Percentiles rank a stretch among this genome's conserved stretches.
Conservation (phyloP, 2,329 filamentous ascomycete genomes). For the Penicillium olsonii region DNA sequence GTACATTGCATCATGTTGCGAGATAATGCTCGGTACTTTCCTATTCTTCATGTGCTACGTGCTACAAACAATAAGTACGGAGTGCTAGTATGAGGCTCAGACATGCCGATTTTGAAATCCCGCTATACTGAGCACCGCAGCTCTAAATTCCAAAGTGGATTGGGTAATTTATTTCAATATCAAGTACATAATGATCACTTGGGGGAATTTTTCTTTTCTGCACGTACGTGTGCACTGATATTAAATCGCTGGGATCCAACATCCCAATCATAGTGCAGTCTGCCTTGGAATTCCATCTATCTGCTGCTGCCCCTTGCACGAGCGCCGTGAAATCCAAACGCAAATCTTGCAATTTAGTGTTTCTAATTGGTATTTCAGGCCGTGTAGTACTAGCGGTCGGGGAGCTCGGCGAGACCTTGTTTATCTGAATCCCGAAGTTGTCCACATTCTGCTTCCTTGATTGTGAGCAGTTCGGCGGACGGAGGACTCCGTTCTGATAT, state of each 20-base stretch:
- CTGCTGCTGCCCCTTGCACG: slow-evolving; percentile 20
- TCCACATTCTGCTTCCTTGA: not conserved
- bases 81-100: not conserved
- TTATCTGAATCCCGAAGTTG: too few relatives aligned
- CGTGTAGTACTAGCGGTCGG: slow-evolving; percentile 9
- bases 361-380: slow-evolving; percentile 2
- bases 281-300: not conserved
- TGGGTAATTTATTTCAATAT: not conserved
- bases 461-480: not conserved
- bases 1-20: not conserved
- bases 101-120: not conserved
- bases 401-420: not conserved
- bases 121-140: not conserved
- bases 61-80: too few relatives aligned
- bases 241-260: slow-evolving; percentile 1
- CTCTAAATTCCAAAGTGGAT: not conserved
- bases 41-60: too few relatives aligned
- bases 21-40: too few relatives aligned
- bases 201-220: not conserved
- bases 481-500: too few relatives aligned
- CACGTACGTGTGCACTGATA: slow-evolving; percentile 1
- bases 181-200: not conserved
- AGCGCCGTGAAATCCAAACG: slow-evolving; percentile 17
- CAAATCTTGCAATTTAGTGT: slow-evolving; percentile 2
- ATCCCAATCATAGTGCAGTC: slow-evolving; percentile 3